Conservation (phyloP, 257 asterid genomes). For the Coffea eugenioides region DNA sequence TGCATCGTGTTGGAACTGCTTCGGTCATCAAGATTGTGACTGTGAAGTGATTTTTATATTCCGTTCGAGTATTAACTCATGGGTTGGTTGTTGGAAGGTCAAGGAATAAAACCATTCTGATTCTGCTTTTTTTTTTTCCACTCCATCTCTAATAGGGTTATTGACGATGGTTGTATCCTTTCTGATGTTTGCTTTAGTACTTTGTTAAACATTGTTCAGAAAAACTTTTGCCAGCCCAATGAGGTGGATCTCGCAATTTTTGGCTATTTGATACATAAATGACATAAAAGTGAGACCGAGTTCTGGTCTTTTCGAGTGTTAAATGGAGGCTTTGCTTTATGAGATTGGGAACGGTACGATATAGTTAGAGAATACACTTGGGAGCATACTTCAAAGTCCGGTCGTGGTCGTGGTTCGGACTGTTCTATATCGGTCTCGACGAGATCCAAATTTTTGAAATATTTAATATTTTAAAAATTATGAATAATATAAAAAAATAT, state of each 20-base stretch:
- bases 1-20: slow-evolving; percentile 83
- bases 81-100: neutral
- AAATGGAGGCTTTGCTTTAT: neutral
- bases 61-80: neutral
- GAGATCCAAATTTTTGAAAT: too few relatives aligned
- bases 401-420: too few relatives aligned
- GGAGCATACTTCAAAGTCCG: too few relatives aligned
- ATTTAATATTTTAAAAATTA: too few relatives aligned
- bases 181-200: slow-evolving; percentile 7
- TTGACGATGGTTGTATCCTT: slow-evolving; percentile 14
- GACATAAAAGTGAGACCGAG: neutral
- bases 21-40: slow-evolving; percentile 88
- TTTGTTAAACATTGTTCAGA: slow-evolving; percentile 19
- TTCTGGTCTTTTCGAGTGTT: neutral
- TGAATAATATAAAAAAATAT: too few relatives aligned
- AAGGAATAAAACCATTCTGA: slow-evolving; percentile 19
- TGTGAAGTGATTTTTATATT: slow-evolving; percentile 43
- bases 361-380: too few relatives aligned
- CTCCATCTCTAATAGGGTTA: slow-evolving; percentile 18
- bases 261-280: neutral
- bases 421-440: too few relatives aligned
- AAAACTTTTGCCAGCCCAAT: slow-evolving; percentile 27
- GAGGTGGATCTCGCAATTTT: slow-evolving; percentile 29
- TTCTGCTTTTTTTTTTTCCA: neutral
- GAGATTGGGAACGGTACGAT: too few relatives aligned